Evolutionary conservation across 768 basidiomycete species (phyloP).

Genomic region (Mycena capillaripes): DNA sequence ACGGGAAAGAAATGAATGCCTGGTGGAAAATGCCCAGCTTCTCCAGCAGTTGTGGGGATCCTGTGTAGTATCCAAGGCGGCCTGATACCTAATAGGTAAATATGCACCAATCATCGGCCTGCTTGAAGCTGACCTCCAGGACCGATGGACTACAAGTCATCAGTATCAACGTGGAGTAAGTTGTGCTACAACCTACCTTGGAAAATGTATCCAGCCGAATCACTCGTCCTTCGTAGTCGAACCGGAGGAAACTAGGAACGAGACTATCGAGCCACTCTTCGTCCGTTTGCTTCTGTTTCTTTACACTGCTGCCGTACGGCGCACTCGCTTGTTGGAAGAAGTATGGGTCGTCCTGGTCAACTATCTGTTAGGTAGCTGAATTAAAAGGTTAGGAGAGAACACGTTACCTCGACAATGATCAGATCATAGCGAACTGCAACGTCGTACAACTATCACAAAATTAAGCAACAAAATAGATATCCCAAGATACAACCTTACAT

Average conservation of each 20-base stretch:
- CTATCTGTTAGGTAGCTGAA: slow-evolving; percentile 59
- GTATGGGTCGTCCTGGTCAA: slow-evolving; percentile 76
- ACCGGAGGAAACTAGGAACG: slow-evolving; percentile 42
- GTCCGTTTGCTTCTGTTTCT: slow-evolving; percentile 30
- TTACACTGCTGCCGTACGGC: slow-evolving; percentile 22
- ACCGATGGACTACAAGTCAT: slow-evolving; percentile 15
- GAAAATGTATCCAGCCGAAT: slow-evolving; percentile 75
- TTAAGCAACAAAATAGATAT: slow-evolving; percentile 61
- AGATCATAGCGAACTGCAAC: slow-evolving; percentile 73
- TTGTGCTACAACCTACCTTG: slow-evolving; percentile 54
- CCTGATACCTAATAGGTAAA: slow-evolving; percentile 31
- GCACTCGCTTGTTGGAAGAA: slow-evolving; percentile 66
- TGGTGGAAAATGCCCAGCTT: slow-evolving; percentile 53
- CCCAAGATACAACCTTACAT: slow-evolving; percentile 47
- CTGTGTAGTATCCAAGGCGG: slow-evolving; percentile 73
- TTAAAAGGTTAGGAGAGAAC: neutral
- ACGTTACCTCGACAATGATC: slow-evolving; percentile 20
- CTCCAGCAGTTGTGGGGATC: slow-evolving; percentile 68
- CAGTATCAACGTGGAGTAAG: neutral
- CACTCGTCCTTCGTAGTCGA: slow-evolving; percentile 75
- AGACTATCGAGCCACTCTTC: slow-evolving; percentile 37
- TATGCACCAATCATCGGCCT: no score
- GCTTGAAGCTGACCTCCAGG: slow-evolving; percentile 27
- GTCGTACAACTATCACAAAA: slow-evolving; percentile 61
- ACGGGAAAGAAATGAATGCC: slow-evolving; percentile 65